Evolutionary conservation across 768 basidiomycete species (phyloP), one percentile per base, ranked within the genome.

Genomic region (Naganishia antarctica): DNA sequence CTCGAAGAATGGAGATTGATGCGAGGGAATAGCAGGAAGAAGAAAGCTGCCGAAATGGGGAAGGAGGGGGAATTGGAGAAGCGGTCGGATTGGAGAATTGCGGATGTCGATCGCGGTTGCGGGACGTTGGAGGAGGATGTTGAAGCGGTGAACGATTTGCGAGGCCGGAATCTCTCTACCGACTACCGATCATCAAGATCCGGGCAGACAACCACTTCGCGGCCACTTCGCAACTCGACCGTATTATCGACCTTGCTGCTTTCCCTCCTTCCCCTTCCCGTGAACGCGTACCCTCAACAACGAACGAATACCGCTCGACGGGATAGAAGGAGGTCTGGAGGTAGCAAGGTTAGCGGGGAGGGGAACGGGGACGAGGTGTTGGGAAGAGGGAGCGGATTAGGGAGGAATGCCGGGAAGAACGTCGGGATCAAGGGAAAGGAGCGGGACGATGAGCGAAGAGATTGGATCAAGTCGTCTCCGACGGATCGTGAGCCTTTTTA

Each of bases 191-290:
- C 21, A 12, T 9, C 29, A 11, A 8, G 29, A 11, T 51, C 15
- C 4, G 34, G 34, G 15, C 34, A 37, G 34, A 7, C 34, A 37
- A 37, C 15, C 34, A 15, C n/a, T n/a, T 37, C 34, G 7, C 8
- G 34, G 34, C 7, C 34, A 7, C 34, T 37, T 15, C 7, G 7
- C 34, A 37, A 37, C 65, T 45, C 59, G 21, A 25, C 63, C 44
- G 83, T 91, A 51, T 82, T 48, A 44, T 58, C 51, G 21, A 67
- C 59, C 40, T 47, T 69, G 13, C 45, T 63, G 21, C 62, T 63
- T n/a, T 53, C 50, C 1, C 41, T 63, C 11, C 50, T 63, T 4
- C 62, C 62, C 15, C 26, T 63, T 11, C 62, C 40, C 4, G 43
- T 43, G 4, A 41, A 23, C 28, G 62, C 62, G 9, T 51, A 51